Evolutionary conservation across 805 yeast species (phyloP), one percentile per base, ranked within the genome.

Genomic region (Candida tibetensis): DNA sequence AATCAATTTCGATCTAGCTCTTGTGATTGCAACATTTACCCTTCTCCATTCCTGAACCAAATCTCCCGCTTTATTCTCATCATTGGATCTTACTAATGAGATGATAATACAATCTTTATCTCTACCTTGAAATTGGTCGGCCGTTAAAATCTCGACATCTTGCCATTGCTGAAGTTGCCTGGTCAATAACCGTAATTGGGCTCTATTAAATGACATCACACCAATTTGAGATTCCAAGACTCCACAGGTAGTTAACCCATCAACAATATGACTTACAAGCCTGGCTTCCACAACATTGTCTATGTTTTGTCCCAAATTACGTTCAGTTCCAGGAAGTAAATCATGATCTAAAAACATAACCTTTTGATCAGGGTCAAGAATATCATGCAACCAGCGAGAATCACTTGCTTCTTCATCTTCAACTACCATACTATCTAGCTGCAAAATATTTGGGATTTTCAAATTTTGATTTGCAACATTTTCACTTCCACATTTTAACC

Each of bases 111-210:
- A 85, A 22, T 87, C 91, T 52, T 91, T 93, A 60, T 93, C 99
- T 39, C 97, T 73, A 0, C 99, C 99, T 62, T 93, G 99, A 52
- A 85, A 91, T 53, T 84, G 87, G 60, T 93, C 99, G 0, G 97
- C 98, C 0, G 99, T 93, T 40, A 91, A 66, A 22, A 86, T 72
- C 48, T 93, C 98, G 21, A 93, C 61, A 1, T 68, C 74, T 6
- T 64, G 56, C 45, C 55, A 28, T 41, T 50, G 43, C 57, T 57
- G 29, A 28, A 67, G 51, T 4, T 39, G 28, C 25, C 55, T 51
- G 18, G 41, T 49, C 22, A 89, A 60, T 6, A 64, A 42, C 23
- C 60, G 48, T 27, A 69, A 47, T 55, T 93, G 99, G 0, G 90
- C 87, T 27, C 95, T 69, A 58, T 93, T 91, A 37, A 88, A 77